Percentiles rank a stretch among this genome's conserved stretches.
Evolutionary conservation across 306 rosid species (phyloP).

Genomic region (Corylus americana): DNA sequence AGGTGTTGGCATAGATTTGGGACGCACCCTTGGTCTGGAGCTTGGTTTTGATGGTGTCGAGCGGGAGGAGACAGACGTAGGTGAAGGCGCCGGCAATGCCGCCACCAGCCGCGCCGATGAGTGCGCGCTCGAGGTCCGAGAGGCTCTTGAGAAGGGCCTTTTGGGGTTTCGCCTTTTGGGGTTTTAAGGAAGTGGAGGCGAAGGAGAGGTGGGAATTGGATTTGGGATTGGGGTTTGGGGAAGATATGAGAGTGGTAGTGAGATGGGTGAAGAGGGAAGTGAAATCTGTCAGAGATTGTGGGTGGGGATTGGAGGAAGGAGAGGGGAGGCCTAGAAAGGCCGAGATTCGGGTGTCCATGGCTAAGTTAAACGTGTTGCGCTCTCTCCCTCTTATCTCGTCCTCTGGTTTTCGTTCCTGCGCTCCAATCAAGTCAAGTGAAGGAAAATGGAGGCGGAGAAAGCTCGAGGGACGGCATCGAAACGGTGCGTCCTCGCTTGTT

Average conservation of each 20-base stretch:
- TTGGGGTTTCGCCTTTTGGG: conserved; percentile 31
- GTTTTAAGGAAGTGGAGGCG: conserved; percentile 46
- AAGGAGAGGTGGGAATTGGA: conserved; percentile 29
- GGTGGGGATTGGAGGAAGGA: conserved; percentile 27
- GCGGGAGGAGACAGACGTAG: conserved; percentile 81
- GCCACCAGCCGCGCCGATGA: conserved; percentile 85
- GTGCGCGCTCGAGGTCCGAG: conserved; percentile 75
- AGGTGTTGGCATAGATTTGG: conserved; percentile 56
- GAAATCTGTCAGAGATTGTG: conserved; percentile 44
- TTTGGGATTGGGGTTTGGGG: conserved; percentile 4
- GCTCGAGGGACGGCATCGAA: neutral
- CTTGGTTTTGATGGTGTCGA: conserved; percentile 85
- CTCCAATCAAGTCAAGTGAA: too few relatives aligned
- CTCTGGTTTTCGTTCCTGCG: neutral
- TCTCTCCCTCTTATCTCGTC: too few relatives aligned
- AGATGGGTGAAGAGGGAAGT: conserved; percentile 39
- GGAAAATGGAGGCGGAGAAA: neutral
- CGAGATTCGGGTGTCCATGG: conserved; percentile 72
- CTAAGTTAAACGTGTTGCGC: neutral
- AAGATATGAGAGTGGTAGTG: conserved; percentile 9
- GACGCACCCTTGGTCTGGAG: conserved; percentile 90
- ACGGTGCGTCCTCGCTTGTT: neutral
- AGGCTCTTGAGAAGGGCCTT: conserved; percentile 49
- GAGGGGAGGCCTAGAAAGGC: conserved; percentile 71
- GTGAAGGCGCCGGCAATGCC: conserved; percentile 98